Evolutionary conservation across 352 stramenopile species (phyloP), one percentile per base, ranked within the genome.

Genomic region (Globisporangium acanthophoron): DNA sequence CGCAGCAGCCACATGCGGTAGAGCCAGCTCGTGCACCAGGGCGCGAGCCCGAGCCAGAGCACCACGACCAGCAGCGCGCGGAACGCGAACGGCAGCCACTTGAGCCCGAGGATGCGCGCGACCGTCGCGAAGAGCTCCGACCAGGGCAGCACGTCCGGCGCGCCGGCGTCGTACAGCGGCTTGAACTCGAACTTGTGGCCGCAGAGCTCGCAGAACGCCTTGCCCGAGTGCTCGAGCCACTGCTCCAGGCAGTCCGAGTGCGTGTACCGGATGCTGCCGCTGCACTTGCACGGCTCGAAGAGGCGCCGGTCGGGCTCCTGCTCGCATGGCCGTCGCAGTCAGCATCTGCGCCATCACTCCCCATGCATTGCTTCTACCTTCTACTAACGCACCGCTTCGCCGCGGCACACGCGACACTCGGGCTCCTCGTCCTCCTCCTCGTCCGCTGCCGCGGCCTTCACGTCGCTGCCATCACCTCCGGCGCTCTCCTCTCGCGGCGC

Each of bases 171-270:
- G 62, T 98, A 98, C 60, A 96, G 69, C 41, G 93, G 91, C 52
- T 83, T 88, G 75, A 98, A 98, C 52, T 78, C 71, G 76, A 98
- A 98, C 62, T 86, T 82, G 61, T 94, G 80, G 57, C 90, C 84
- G 64, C 94, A 98, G 21, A 98, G 68, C 71, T 98, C 94, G 65
- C 94, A 98, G 70, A 85, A 94, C 53, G 81, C 81, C 62, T 96
- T 96, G 62, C 87, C 79, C 40, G 87, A 97, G 54, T 98, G 90
- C 59, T 87, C 80, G 35, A 98, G 80, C 94, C 94, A 98, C 27
- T 96, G 93, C 62, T 93, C 87, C 49, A 98, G 76, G 54, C 94
- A 98, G 64, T 98, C 92, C 54, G 96, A 92, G 74, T 98, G 94
- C 29, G 87, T 96, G 65, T 96, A 89, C 39, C 91, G 90, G 62